Evolutionary conservation across 495 filamentous ascomycete species (phyloP), one percentile per base, ranked within the genome.

Genomic region (Platismatia glauca): DNA sequence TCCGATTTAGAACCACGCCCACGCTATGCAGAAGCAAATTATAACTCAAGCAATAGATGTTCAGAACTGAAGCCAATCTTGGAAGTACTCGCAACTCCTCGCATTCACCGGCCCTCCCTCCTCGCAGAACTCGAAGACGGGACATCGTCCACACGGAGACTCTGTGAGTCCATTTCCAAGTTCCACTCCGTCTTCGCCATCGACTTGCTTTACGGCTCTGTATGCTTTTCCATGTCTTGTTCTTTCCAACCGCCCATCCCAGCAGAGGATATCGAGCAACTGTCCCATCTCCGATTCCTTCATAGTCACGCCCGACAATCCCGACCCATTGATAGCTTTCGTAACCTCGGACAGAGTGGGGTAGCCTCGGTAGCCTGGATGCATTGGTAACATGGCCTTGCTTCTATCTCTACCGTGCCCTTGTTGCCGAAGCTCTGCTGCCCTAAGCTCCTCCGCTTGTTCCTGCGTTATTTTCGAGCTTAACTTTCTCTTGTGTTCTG

Each of bases 61-160:
- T 64, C 57, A 67, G 33, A 53, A 12, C 69, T 70, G 48, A 39
- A 96, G 73, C 93, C 93, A 97, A 6, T 86, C 81, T 59, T 85
- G 79, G 69, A 95, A 97, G 69, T 97, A 98, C 48, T 90, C 88
- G 72, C 94, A 98, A 57, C 82, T 95, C 60, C 86, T 87, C 2
- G 94, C 89, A 71, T 86, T 94, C 39, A 97, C 89, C 12, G 88
- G 87, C 2, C 91, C 91, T 8, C 88, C 91, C 59, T 94, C 89
- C 55, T 87, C 87, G 73, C 94, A 98, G 24, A 96, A 77, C 44
- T 88, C 84, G 75, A 96, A 95, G n/a, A 97, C 94, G 0, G 95
- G 94, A 71, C 94, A 98, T 64, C 83, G 78, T 20, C 91, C 93
- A 77, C 94, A 98, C 11, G 94, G 94, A 4, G 86, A 85, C 67